Base-by-base conservation (phyloP, 2,329 filamentous ascomycete genomes). In the Penicillium frequentans region DNA sequence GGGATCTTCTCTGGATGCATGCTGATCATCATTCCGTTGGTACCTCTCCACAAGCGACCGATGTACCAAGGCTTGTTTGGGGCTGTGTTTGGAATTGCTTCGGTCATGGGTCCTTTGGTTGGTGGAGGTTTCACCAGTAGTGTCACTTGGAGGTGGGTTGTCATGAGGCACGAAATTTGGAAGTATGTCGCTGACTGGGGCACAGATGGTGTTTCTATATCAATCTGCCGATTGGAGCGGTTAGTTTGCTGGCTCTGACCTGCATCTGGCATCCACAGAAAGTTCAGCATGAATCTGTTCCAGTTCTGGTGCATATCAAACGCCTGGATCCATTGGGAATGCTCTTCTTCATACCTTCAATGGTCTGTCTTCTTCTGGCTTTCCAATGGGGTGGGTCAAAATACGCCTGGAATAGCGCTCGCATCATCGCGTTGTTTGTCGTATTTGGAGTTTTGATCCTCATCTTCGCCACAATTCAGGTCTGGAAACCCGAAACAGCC, bases 361-460 rank as follows among this genome's bases (percentile, higher is more conserved):
- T 86, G 39, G 77, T 87, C 14, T 85, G 80, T 59, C 81, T 88
- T 37, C 72, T 89, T 3, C 74, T 89, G 5, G 86, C 86, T 1
- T 75, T 89, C 33, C 83, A 88, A 64, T 88, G 85, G 85, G 64
- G 64, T 6, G 64, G 60, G 1, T 49, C 46, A 3, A 50, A 42
- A 14, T 60, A 59, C n/a, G 9, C 47, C 26, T 75, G 72, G 73
- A 64, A 50, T 31, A 63, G 65, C 19, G 60, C 60, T 6, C 66
- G 66, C 5, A 66, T 74, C 23, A 68, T 75, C 37, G 63, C 62
- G 5, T 60, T 74, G 10, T 60, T 75, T 7, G 56, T 68, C 1
- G 39, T 73, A 16, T 70, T 68, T 26, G 59, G 49, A 2, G 21
- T 69, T 11, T 49, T 69, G 1, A 49, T 67, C 10, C 39, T 64